Conservation (phyloP, 164 flowering plant genomes). For the Umbilicus rupestris region DNA sequence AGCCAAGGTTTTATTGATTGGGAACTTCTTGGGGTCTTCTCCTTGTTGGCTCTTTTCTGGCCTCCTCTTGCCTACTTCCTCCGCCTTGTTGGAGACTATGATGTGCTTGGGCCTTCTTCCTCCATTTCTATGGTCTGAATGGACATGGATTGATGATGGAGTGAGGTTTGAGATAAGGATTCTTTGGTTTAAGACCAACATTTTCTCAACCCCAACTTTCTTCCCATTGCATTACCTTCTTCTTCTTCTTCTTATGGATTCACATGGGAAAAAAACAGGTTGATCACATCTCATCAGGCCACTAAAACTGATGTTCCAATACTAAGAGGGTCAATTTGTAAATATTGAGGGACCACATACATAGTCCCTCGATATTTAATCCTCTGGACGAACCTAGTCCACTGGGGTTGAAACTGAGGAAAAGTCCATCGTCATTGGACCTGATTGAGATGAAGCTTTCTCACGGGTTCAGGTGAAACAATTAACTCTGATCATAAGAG, state of each 20-base stretch:
- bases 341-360: too few species aligned
- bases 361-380: conserved; percentile 43
- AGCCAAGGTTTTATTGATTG: conserved; percentile 30
- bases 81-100: conserved; percentile 26
- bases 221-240: neutral
- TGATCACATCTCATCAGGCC: too few species aligned
- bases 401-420: conserved; percentile 59
- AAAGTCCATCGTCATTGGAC: conserved; percentile 72
- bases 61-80: conserved; percentile 9
- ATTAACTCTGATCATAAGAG: conserved; percentile 22
- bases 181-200: conserved; percentile 25
- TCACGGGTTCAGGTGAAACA: conserved; percentile 27
- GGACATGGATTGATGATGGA: conserved; percentile 10
- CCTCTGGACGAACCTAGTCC: conserved; percentile 85
- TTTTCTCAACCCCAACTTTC: conserved; percentile 11
- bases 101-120: conserved; percentile 11
- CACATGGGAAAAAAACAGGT: too few species aligned
- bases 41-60: conserved; percentile 16
- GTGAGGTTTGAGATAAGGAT: conserved; percentile 15
- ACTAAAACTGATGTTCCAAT: too few species aligned
- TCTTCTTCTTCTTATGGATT: neutral
- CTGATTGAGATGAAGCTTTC: conserved; percentile 67
- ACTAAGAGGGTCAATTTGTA: too few species aligned
- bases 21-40: conserved; percentile 16
- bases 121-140: conserved; percentile 13